Percentiles rank a stretch among this genome's conserved stretches.
Conservation (phyloP, 768 basidiomycete genomes). For the Cyclocybe cylindracea region DNA sequence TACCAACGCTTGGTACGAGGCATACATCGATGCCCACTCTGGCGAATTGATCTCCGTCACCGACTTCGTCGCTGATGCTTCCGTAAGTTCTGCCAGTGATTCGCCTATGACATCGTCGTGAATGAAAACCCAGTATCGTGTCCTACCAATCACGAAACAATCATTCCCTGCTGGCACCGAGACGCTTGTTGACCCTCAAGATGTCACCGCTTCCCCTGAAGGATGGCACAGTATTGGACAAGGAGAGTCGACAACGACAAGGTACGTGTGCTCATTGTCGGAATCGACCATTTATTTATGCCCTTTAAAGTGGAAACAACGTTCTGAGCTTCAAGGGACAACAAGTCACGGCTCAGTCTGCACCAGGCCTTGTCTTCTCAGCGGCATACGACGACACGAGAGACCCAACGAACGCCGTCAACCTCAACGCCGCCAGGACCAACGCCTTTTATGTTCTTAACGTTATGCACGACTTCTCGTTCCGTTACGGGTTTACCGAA, state of each 20-base stretch:
- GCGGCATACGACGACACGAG: constrained; percentile 30
- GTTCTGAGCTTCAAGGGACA: constrained; percentile 29
- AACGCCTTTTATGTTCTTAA: constrained; percentile 62
- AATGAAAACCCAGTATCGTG: constrained; percentile 35
- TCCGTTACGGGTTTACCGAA: constrained; percentile 54
- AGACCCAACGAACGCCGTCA: constrained; percentile 37
- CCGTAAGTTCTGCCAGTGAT: constrained; percentile 27
- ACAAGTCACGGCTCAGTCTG: constrained; percentile 35
- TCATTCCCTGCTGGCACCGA: constrained; percentile 49
- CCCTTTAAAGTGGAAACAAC: constrained; percentile 30
- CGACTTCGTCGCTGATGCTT: constrained; percentile 51
- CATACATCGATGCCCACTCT: constrained; percentile 58
- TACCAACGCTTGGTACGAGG: constrained; percentile 54
- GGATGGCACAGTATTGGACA: constrained; percentile 45
- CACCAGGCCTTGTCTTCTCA: constrained; percentile 36
- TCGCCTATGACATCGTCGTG: not conserved
- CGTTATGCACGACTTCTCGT: constrained; percentile 49
- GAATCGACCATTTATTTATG: not conserved
- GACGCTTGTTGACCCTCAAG: constrained; percentile 48
- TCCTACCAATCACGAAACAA: constrained; percentile 50
- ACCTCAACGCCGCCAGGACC: constrained; percentile 51
- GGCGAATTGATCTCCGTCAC: constrained; percentile 52
- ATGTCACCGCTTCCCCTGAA: constrained; percentile 45
- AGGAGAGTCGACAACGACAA: not conserved
- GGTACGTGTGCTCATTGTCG: not conserved